Conservation (phyloP, 495 filamentous ascomycete species). For the Aspergillus bridgeri region DNA sequence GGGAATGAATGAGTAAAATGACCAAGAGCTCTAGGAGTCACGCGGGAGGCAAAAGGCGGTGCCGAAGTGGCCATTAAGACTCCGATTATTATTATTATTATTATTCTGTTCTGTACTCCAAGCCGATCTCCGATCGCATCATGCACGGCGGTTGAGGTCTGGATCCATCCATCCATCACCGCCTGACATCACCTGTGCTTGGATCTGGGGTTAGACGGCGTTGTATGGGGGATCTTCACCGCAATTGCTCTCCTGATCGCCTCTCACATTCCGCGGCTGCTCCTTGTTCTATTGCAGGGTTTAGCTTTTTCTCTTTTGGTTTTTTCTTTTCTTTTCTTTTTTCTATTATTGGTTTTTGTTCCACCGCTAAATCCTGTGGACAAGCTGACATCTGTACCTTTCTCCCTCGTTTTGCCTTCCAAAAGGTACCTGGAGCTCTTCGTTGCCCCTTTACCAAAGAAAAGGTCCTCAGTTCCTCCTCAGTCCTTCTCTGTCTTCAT, state of each 20-base stretch:
- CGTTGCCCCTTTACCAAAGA: conserved; percentile 3
- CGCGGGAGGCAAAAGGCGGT: conserved; percentile 13
- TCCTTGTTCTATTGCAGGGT: neutral
- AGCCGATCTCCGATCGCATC: too few relatives aligned
- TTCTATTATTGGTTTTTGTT: conserved; percentile 5
- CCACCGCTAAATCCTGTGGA: conserved; percentile 10
- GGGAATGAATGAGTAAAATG: too few relatives aligned
- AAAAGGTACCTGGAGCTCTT: conserved; percentile 1
- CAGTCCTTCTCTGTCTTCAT: neutral
- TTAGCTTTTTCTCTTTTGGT: neutral
- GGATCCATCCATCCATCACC: conserved; percentile 18
- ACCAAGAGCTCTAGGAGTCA: too few relatives aligned
- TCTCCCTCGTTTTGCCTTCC: neutral
- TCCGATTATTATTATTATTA: too few relatives aligned
- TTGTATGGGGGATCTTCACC: too few relatives aligned
- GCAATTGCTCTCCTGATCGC: conserved; percentile 16
- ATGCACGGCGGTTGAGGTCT: conserved; percentile 26
- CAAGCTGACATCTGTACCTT: neutral
- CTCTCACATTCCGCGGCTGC: conserved; percentile 14
- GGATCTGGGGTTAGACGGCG: too few relatives aligned
- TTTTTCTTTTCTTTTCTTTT: conserved; percentile 9
- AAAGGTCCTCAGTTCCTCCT: neutral
- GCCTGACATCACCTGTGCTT: conserved; percentile 22
- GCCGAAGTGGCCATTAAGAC: too few relatives aligned
- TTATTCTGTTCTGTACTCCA: too few relatives aligned